Percentiles rank a stretch among this genome's conserved stretches.
phyloP scores from a whole-genome alignment of 2,329 filamentous ascomycete genomes.

The Diaporthe australafricana region DNA sequence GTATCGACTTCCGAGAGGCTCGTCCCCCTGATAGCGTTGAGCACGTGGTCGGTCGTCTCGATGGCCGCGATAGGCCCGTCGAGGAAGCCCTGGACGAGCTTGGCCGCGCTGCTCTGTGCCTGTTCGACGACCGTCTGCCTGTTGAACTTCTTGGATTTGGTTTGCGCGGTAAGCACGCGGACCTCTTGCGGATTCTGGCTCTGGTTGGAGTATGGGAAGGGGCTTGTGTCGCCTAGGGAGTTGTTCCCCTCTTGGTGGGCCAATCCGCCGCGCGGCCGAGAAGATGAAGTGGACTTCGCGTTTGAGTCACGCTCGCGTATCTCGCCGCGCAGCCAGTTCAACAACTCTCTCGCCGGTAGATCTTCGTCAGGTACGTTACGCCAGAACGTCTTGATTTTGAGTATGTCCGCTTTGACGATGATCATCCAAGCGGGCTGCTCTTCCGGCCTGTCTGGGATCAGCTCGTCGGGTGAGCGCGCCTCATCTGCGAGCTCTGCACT shows the following conservation, averaged over 20 bases:
- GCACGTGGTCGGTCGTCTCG: conserved; percentile 85
- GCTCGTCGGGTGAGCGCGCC: conserved; percentile 81
- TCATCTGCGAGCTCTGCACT: conserved; percentile 89
- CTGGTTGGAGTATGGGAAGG: conserved; percentile 43
- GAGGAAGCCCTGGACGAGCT: conserved; percentile 76
- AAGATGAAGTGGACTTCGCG: conserved; percentile 50
- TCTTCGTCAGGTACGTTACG: conserved; percentile 83
- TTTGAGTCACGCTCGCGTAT: conserved; percentile 80
- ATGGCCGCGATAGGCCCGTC: conserved; percentile 87
- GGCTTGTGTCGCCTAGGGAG: conserved; percentile 15
- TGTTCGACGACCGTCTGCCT: conserved; percentile 88
- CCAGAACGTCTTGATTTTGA: conserved; percentile 84
- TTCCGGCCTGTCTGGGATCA: conserved; percentile 80
- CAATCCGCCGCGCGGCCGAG: conserved; percentile 21
- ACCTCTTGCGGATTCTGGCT: conserved; percentile 74
- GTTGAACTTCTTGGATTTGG: conserved; percentile 92
- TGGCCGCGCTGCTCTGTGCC: conserved; percentile 68
- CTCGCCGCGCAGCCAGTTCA: conserved; percentile 84
- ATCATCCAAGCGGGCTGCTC: conserved; percentile 88
- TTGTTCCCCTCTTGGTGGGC: conserved; percentile 18
- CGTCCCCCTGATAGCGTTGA: conserved; percentile 81
- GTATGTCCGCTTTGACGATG: conserved; percentile 82
- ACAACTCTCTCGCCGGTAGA: conserved; percentile 76
- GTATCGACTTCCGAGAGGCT: conserved; percentile 82
- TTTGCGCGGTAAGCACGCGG: conserved; percentile 84